A percentile compares a stretch with the other conserved stretches of the same genome.
Conservation (phyloP, 2,329 filamentous ascomycete genomes). For the Achaetomium macrosporum region DNA sequence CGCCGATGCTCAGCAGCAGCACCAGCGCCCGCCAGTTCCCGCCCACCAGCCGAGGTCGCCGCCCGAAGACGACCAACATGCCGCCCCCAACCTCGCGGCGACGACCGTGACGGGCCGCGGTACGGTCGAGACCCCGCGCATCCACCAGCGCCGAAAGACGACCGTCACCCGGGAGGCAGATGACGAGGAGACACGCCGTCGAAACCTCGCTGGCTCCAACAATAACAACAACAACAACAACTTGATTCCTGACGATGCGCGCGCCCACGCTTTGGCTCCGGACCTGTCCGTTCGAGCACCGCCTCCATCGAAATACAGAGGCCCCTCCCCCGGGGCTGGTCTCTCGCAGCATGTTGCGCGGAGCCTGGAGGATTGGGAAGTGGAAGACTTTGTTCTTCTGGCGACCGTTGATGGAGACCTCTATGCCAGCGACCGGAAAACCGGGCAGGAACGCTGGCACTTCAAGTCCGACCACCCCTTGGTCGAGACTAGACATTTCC, state of each 20-base stretch:
- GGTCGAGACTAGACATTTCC: slow-evolving; percentile 82
- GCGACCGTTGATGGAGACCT: slow-evolving; percentile 98
- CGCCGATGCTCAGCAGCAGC: slow-evolving; percentile 61
- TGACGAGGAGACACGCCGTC: slow-evolving; percentile 15
- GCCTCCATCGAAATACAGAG: slow-evolving; percentile 61
- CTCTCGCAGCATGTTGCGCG: slow-evolving; percentile 87
- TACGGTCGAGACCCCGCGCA: slow-evolving; percentile 26
- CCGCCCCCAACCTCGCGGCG: slow-evolving; percentile 17
- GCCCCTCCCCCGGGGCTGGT: slow-evolving; percentile 53
- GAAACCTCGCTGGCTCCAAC: slow-evolving; percentile 3
- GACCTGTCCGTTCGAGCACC: slow-evolving; percentile 87
- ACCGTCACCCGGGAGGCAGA: slow-evolving; percentile 22
- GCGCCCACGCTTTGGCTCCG: slow-evolving; percentile 98
- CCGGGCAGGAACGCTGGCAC: slow-evolving; percentile 78
- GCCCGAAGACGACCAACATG: slow-evolving; percentile 21
- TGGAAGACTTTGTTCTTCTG: slow-evolving; percentile 99
- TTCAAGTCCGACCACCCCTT: slow-evolving; percentile 79
- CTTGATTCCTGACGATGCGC: slow-evolving; percentile 62
- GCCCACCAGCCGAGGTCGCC: slow-evolving; percentile 17
- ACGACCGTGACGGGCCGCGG: slow-evolving; percentile 22
- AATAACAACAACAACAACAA: slow-evolving; percentile 29
- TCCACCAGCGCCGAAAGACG: slow-evolving; percentile 24
- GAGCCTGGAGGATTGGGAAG: slow-evolving; percentile 98
- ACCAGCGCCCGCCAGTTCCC: slow-evolving; percentile 28
- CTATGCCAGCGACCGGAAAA: slow-evolving; percentile 83